Evolutionary conservation across 228 moss, liverwort and hornwort genomes (phyloP).

Genomic region (Sphagnum magellanicum): DNA sequence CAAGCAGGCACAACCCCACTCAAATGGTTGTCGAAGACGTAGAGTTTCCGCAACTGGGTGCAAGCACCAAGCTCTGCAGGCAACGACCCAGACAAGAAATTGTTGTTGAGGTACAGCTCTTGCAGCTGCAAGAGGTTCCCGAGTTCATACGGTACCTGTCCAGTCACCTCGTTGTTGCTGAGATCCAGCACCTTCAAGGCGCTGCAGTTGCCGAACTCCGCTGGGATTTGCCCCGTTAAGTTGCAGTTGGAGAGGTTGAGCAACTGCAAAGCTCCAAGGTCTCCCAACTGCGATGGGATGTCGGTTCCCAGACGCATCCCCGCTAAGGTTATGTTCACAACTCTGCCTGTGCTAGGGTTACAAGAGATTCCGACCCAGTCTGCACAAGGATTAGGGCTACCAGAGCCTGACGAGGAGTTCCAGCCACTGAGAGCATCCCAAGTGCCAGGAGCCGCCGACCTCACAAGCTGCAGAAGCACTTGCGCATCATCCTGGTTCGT

Average conservation of each 20-base stretch:
- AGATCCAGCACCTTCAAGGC: slow-evolving; percentile 23
- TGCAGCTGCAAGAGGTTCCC: slow-evolving; percentile 13
- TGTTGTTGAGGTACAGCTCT: slow-evolving; percentile 20
- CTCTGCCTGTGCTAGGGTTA: too few relatives aligned
- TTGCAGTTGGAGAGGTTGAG: slow-evolving; percentile 36
- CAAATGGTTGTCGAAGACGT: neutral
- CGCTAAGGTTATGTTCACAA: too few relatives aligned
- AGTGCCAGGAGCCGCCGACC: too few relatives aligned
- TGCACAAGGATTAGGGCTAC: too few relatives aligned
- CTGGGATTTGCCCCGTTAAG: slow-evolving; percentile 29
- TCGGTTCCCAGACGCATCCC: too few relatives aligned
- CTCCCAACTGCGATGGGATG: slow-evolving; percentile 24
- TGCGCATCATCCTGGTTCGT: too few relatives aligned
- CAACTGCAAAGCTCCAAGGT: slow-evolving; percentile 18
- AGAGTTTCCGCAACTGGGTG: neutral
- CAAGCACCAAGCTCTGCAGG: slow-evolving; percentile 6
- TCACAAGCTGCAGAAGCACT: too few relatives aligned
- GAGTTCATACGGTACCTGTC: slow-evolving; percentile 24
- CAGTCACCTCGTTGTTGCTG: slow-evolving; percentile 26
- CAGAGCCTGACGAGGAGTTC: too few relatives aligned
- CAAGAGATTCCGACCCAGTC: too few relatives aligned
- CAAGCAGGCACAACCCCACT: neutral
- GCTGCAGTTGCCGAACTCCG: slow-evolving; percentile 16
- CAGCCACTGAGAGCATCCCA: too few relatives aligned
- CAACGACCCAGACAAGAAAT: slow-evolving; percentile 27